Evolutionary conservation across 352 stramenopile species (phyloP).

Genomic region (Globisporangium rhizosaccharum): DNA sequence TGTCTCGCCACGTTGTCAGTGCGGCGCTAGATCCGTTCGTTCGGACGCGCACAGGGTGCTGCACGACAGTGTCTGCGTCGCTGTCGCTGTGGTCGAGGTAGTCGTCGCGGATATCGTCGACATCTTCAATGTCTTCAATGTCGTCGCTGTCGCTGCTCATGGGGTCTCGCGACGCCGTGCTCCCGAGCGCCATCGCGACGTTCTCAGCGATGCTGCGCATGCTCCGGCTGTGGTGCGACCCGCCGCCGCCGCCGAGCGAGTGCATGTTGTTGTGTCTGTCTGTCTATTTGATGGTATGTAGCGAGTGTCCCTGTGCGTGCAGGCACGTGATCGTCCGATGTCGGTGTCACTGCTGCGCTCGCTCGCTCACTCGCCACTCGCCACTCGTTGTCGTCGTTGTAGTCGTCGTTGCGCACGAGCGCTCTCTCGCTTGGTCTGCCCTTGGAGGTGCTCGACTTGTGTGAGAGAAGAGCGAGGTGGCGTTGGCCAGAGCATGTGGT

Average conservation of each 20-base stretch:
- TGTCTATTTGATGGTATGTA: too few relatives aligned
- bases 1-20: constrained; percentile 2
- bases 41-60: constrained; percentile 6
- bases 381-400: too few relatives aligned
- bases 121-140: constrained; percentile 12
- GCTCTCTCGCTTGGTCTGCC: too few relatives aligned
- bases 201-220: constrained; percentile 48
- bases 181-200: constrained; percentile 23
- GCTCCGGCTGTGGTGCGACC: constrained; percentile 12
- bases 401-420: too few relatives aligned
- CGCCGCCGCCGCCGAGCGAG: neutral
- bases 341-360: too few relatives aligned
- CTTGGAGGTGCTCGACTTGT: too few relatives aligned
- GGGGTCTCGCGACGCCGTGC: constrained; percentile 24
- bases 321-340: too few relatives aligned
- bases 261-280: neutral
- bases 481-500: too few relatives aligned
- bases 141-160: constrained; percentile 8
- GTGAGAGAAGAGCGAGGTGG: too few relatives aligned
- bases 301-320: too few relatives aligned
- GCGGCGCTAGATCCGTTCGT: neutral
- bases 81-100: constrained; percentile 11
- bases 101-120: constrained; percentile 18
- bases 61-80: constrained; percentile 6
- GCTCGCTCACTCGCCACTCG: too few relatives aligned